Base-by-base conservation (phyloP, 768 basidiomycete species). In the Rickenella mellea region DNA sequence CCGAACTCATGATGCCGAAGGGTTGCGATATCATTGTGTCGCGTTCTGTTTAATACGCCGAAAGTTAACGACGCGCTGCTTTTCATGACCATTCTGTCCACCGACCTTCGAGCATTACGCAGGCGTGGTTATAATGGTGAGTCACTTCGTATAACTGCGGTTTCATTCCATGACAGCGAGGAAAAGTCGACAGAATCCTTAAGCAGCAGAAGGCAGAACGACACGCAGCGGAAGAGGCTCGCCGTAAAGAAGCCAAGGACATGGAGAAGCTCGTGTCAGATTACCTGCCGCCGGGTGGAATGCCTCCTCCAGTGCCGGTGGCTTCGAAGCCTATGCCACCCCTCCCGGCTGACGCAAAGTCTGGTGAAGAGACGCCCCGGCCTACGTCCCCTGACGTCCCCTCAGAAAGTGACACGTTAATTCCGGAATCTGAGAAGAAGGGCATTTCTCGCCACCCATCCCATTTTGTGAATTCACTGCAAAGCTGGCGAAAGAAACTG, bases 1-100 rank as follows among this genome's bases (percentile, higher is more conserved):
- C n/a, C n/a, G n/a, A n/a, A n/a, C n/a, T n/a, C n/a, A n/a, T n/a
- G n/a, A n/a, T 43, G 14, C 30, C 20, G 2, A 38, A 93, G 91
- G 59, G 81, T 98, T 11, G 83, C 94, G 0, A 81, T 79, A 1
- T 83, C 86, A 1, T 64, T 98, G 24, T 90, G 88, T 57, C 78
- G 80, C 14, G 57, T 84, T 6, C 60, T 96, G 24, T 87, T 97
- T 48, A 75, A 83, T 42, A 70, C 76, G 6, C 80, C 80, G 2
- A 83, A 85, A 58, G 75, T 81, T 20, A 89, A 92, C 54, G 94
- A 99, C 56, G 77, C 86, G 0, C 67, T 99, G 6, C 58, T 98
- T 6, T 83, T 98, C 50, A 86, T 89, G 76, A 96, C 92, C 0
- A 89, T 99, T 41, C 70, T 99, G 14, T 89, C 90, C 0, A 97